Evolutionary conservation across 2,329 filamentous ascomycete species (phyloP).

Genomic region (Phaeophleospora eucalypticola): DNA sequence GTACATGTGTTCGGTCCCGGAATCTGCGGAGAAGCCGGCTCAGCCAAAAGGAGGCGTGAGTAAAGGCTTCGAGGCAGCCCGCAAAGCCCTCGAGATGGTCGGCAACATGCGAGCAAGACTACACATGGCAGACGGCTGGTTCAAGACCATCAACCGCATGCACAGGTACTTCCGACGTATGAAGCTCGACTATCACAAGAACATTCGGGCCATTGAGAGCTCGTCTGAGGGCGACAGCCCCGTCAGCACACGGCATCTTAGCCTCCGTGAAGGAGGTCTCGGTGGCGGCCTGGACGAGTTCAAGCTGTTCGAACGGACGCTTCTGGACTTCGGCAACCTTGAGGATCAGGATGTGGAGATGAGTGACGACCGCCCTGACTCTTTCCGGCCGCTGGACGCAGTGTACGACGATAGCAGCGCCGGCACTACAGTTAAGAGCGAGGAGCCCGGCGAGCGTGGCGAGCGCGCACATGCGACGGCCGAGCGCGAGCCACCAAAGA

Average conservation of each 20-base stretch:
- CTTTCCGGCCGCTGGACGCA: constrained; percentile 22
- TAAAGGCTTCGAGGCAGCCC: constrained; percentile 42
- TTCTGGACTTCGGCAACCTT: constrained; percentile 35
- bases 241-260: constrained; percentile 26
- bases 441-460: constrained; percentile 23
- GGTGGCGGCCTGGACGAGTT: constrained; percentile 57
- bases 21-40: constrained; percentile 9
- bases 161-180: constrained; percentile 51
- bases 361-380: constrained; percentile 25
- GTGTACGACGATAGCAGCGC: constrained; percentile 30
- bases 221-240: constrained; percentile 30
- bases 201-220: constrained; percentile 28
- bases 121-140: constrained; percentile 56
- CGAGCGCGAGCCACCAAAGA: constrained; percentile 17
- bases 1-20: constrained; percentile 44
- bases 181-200: constrained; percentile 47
- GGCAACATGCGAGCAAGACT: constrained; percentile 50
- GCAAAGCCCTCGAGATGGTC: constrained; percentile 49
- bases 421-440: constrained; percentile 32
- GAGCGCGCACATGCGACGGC: constrained; percentile 9
- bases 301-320: constrained; percentile 38
- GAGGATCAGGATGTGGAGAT: constrained; percentile 38
- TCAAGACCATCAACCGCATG: constrained; percentile 51
- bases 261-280: constrained; percentile 31
- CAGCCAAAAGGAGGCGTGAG: constrained; percentile 19